These are phyloP conservation scores for Rutstroemia sydowiana DNA, from an alignment of 2,329 filamentous ascomycete genomes.

Conservation along the genomic window DNA sequence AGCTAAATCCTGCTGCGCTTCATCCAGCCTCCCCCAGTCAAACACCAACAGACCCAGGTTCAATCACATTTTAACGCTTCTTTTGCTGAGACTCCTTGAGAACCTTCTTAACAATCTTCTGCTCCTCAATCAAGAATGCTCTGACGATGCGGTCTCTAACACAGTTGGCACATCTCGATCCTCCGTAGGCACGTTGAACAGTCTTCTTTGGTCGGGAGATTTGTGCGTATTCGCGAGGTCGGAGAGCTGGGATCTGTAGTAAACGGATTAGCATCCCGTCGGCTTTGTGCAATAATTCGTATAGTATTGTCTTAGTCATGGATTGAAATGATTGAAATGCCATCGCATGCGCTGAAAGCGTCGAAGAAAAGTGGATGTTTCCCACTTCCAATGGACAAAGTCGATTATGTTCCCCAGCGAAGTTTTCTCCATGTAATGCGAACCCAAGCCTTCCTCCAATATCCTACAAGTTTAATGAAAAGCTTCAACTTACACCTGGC, in stretches of 20 bases:
- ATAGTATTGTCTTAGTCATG: too few relatives aligned
- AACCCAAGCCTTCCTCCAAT: neutral
- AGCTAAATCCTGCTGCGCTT: slow-evolving; percentile 29
- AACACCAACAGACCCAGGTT: slow-evolving; percentile 29
- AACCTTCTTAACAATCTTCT: slow-evolving; percentile 99
- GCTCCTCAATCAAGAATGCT: slow-evolving; percentile 99
- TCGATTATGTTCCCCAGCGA: neutral
- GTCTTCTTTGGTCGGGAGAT: slow-evolving; percentile 99
- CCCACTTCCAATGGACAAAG: too few relatives aligned
- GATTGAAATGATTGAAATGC: neutral
- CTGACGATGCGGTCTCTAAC: slow-evolving; percentile 97
- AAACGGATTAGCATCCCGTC: slow-evolving; percentile 22
- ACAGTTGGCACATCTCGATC: slow-evolving; percentile 97
- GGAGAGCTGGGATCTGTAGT: slow-evolving; percentile 80
- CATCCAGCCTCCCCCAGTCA: slow-evolving; percentile 30
- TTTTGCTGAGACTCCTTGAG: slow-evolving; percentile 92
- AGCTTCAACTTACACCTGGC: slow-evolving; percentile 73
- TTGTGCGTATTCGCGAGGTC: slow-evolving; percentile 93
- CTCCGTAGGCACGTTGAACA: slow-evolving; percentile 96
- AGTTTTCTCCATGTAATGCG: neutral
- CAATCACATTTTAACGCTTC: slow-evolving; percentile 27
- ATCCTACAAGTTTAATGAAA: neutral
- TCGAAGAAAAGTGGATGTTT: too few relatives aligned
- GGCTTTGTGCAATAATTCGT: neutral
- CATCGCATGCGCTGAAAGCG: neutral